Base-by-base conservation (phyloP, 257 asterid species). In the Jacaranda mimosifolia region DNA sequence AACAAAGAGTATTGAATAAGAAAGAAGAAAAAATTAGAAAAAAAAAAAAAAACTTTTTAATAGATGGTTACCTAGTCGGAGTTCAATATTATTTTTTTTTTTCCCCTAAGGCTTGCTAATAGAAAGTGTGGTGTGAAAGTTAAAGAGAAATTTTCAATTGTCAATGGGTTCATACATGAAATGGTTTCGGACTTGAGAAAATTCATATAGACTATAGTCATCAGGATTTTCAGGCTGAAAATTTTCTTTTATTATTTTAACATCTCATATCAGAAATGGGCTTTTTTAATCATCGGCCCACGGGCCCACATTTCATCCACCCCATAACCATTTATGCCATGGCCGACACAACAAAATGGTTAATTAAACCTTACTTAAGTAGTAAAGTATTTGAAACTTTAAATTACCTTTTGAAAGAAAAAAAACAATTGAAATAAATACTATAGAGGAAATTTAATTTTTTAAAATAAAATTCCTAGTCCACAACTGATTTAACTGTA, bases 301-400 rank as follows among this genome's bases (percentile, higher is more conserved):
- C 10, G 66, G 66, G 40, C 59, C 73, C 73, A 19, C 70, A 64
- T 6, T 26, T 14, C 36, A 5, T 67, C 56, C 18, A 19, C 42
- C 57, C 42, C 36, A 18, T 38, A 6, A 5, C 32, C 7, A 9
- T 39, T 70, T 38, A 17, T 46, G 26, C 70, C 7, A 32, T 59
- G 62, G 39, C 78, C 78, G 78, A 73, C 78, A 45, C 69, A 8
- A 39, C 6, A 73, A 46, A 43, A 43, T 57, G 6, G 36, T 32
- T n/a, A 59, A 59, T 21, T 56, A 17, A 18, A 52, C 58, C 4
- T 56, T 12, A 60, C 67, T 9, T 60, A 60, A 60, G 15, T 9
- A 59, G 17, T 7, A 26, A 5, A 60, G 4, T n/a, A 19, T 57
- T 57, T 57, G 9, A 55, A 9, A 57, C 2, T 55, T 19, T 18